phyloP scores from a whole-genome alignment of 129 eudicot genomes.

The Flaveria linearis region DNA sequence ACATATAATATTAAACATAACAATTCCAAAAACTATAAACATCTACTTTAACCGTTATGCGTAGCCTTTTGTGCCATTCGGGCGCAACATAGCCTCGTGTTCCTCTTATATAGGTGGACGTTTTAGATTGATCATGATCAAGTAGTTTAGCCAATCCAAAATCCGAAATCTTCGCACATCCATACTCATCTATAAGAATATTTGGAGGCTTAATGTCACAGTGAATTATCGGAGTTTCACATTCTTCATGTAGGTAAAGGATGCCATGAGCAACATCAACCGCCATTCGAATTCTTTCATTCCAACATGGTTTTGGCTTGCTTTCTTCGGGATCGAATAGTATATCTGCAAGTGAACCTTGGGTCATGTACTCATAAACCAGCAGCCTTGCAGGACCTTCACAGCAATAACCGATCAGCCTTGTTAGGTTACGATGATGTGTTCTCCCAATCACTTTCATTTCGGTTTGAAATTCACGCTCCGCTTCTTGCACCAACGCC shows the following conservation, averaged over 20 bases:
- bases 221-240: conserved; percentile 39
- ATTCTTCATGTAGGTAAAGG: conserved; percentile 41
- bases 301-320: conserved; percentile 33
- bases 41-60: conserved; percentile 32
- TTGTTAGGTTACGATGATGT: conserved; percentile 46
- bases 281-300: conserved; percentile 25
- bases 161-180: conserved; percentile 34
- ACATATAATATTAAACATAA: conserved; percentile 29
- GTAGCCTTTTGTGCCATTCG: conserved; percentile 32
- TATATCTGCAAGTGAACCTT: conserved; percentile 49
- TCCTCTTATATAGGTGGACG: conserved; percentile 29
- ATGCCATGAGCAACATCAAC: conserved; percentile 33
- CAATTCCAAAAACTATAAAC: conserved; percentile 38
- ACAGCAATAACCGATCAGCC: conserved; percentile 43
- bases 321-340: conserved; percentile 22
- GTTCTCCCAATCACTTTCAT: conserved; percentile 47
- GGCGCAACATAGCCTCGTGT: conserved; percentile 37
- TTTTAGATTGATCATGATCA: conserved; percentile 29
- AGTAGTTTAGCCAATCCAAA: conserved; percentile 38
- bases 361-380: conserved; percentile 49
- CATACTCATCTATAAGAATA: conserved; percentile 39
- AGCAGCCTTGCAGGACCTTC: conserved; percentile 40
- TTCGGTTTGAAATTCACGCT: conserved; percentile 47
- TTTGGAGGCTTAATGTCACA: conserved; percentile 52
- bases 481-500: conserved; percentile 11